A percentile compares a stretch with the other conserved stretches of the same genome.
Conservation (phyloP, 192 early-diverging fungal genomes). For the Radiomyces spectabilis region DNA sequence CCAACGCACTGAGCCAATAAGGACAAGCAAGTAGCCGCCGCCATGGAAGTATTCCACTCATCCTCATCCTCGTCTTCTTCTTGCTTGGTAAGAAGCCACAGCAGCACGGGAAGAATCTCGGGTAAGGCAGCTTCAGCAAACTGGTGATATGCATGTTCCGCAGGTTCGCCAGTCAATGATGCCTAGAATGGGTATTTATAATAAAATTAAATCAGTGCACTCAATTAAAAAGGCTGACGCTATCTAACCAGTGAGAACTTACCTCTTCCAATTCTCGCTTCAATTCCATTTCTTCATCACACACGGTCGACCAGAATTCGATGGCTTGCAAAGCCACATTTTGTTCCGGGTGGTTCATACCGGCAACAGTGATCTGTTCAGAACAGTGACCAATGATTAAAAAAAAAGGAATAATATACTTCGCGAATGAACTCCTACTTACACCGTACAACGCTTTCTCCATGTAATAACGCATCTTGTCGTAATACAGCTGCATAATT, state of each 20-base stretch:
- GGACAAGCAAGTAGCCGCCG: conserved; percentile 90
- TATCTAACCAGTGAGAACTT: too few species aligned
- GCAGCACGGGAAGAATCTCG: conserved; percentile 81
- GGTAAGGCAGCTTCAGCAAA: conserved; percentile 73
- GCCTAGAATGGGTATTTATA: conserved; percentile 15
- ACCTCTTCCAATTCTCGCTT: conserved; percentile 55
- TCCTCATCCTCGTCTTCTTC: conserved; percentile 99
- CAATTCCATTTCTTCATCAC: conserved; percentile 88
- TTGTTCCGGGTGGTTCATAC: conserved; percentile 86
- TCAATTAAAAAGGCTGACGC: too few species aligned
- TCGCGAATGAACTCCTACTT: too few species aligned
- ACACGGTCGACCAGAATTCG: conserved; percentile 99
- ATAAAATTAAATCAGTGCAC: neutral
- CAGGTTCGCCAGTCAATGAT: conserved; percentile 36
- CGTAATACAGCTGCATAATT: conserved; percentile 96
- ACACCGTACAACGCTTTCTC: conserved; percentile 90
- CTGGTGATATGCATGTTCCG: conserved; percentile 48
- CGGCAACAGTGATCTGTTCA: conserved; percentile 73
- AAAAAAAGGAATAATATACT: conserved; percentile 8
- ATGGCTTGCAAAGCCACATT: conserved; percentile 93
- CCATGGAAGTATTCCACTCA: conserved; percentile 98
- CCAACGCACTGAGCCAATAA: conserved; percentile 80
- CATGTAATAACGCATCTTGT: conserved; percentile 96
- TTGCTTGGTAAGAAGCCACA: conserved; percentile 88
- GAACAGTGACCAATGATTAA: conserved; percentile 2